Evolutionary conservation across 768 basidiomycete genomes (phyloP).

Genomic region (Suillus lakei): DNA sequence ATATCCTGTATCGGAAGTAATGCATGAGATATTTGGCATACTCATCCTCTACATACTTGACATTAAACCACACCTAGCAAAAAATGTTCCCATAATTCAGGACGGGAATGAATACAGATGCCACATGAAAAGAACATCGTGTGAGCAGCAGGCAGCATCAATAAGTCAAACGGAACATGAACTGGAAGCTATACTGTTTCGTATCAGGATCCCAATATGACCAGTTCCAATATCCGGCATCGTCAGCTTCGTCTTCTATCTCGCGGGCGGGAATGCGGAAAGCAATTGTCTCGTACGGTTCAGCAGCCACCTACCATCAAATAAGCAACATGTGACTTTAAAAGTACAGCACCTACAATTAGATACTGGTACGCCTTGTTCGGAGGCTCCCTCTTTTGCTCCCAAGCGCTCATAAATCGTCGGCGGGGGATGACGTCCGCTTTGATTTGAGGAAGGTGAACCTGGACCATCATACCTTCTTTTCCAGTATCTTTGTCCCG

Average conservation of each 20-base stretch:
- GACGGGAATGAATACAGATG: background rate
- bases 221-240: conserved; percentile 94
- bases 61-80: background rate
- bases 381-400: conserved; percentile 93
- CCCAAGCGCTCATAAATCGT: conserved; percentile 98
- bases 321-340: conserved; percentile 33
- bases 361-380: conserved; percentile 98
- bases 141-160: conserved; percentile 21
- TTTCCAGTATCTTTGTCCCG: conserved; percentile 89
- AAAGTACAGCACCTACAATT: conserved; percentile 67
- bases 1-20: background rate
- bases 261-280: conserved; percentile 98
- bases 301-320: conserved; percentile 86
- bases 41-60: too few species aligned
- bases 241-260: conserved; percentile 93
- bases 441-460: conserved; percentile 95
- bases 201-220: conserved; percentile 99
- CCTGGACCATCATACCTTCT: conserved; percentile 99
- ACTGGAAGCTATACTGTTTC: conserved; percentile 98
- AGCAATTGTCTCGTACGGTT: conserved; percentile 98
- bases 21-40: background rate
- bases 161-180: conserved; percentile 80
- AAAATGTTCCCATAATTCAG: conserved; percentile 1
- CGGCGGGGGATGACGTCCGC: conserved; percentile 81
- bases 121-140: background rate